phyloP scores from a whole-genome alignment of 2,329 filamentous ascomycete species.

The Ophiostoma piceae region DNA sequence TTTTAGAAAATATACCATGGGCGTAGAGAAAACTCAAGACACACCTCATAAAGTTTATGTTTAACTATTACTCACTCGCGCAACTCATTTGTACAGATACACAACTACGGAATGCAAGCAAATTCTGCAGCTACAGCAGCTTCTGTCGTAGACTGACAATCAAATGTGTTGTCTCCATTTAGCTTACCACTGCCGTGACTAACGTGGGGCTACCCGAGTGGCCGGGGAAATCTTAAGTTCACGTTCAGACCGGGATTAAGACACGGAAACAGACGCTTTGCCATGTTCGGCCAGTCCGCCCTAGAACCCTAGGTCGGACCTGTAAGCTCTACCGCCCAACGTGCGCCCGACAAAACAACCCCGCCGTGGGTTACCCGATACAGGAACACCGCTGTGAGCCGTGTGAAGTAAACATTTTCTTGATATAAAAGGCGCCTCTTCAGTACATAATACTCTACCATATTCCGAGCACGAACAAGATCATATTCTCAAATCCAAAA shows the following conservation, averaged over 20 bases:
- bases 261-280: constrained; percentile 4
- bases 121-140: too few relatives aligned
- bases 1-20: too few relatives aligned
- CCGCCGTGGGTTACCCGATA: constrained; percentile 7
- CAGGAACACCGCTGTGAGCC: background rate
- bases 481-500: background rate
- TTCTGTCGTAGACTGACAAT: too few relatives aligned
- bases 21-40: too few relatives aligned
- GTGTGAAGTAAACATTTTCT: background rate
- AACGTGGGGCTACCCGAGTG: background rate
- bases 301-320: background rate
- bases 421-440: background rate
- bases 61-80: too few relatives aligned
- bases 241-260: background rate
- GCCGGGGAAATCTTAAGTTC: background rate
- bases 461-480: background rate
- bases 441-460: background rate
- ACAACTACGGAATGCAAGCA: too few relatives aligned
- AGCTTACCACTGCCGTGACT: background rate
- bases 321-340: background rate
- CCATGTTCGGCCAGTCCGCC: constrained; percentile 13
- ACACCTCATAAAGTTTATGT: too few relatives aligned
- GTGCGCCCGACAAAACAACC: background rate
- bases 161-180: background rate
- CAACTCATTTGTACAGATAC: too few relatives aligned